Evolutionary conservation across 163 green algal species (phyloP).

Genomic region (Trebouxiophyceae sp.): DNA sequence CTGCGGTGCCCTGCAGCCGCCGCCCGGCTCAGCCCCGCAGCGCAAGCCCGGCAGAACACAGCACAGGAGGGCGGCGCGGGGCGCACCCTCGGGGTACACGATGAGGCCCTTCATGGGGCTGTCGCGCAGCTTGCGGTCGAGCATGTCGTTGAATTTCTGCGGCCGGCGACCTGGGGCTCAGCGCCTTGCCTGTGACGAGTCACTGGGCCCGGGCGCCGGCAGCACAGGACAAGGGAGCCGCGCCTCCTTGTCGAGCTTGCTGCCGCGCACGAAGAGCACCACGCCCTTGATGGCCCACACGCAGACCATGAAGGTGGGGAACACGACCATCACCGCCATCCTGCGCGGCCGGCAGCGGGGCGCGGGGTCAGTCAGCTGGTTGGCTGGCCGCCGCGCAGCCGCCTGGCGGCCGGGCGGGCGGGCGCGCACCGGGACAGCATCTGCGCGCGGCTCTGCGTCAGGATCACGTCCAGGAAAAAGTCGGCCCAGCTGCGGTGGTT

Average conservation of each 20-base stretch:
- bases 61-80: too few relatives aligned
- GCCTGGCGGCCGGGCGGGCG: too few relatives aligned
- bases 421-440: slow-evolving; percentile 60
- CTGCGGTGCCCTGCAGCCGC: slow-evolving; percentile 54
- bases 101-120: slow-evolving; percentile 56
- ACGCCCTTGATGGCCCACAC: slow-evolving; percentile 43
- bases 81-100: slow-evolving; percentile 72
- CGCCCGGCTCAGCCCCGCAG: too few relatives aligned
- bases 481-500: slow-evolving; percentile 83
- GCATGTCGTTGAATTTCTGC: slow-evolving; percentile 74
- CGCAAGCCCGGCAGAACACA: too few relatives aligned
- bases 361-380: too few relatives aligned
- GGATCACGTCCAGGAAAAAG: slow-evolving; percentile 74
- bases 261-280: slow-evolving; percentile 64
- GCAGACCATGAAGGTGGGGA: slow-evolving; percentile 69
- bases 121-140: slow-evolving; percentile 47
- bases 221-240: not conserved
- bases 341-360: slow-evolving; percentile 17
- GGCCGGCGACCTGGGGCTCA: not conserved
- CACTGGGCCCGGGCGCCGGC: not conserved
- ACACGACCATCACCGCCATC: slow-evolving; percentile 58
- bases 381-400: too few relatives aligned
- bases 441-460: slow-evolving; percentile 59
- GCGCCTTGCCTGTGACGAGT: not conserved
- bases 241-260: slow-evolving; percentile 62